Base-by-base conservation (phyloP, 192 early-diverging fungal genomes). In the Backusella luteola region DNA sequence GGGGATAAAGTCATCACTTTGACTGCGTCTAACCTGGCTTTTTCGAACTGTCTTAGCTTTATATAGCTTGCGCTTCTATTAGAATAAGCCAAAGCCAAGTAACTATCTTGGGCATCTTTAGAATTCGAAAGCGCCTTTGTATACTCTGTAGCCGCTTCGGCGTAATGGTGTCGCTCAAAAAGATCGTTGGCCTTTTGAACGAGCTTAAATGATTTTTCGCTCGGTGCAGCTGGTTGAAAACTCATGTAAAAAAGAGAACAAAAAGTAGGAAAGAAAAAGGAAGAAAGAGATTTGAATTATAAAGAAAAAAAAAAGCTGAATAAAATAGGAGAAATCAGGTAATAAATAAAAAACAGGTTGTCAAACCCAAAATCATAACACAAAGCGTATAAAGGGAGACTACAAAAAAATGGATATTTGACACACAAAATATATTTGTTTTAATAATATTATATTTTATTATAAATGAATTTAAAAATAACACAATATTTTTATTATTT, bases 141-240 rank as follows among this genome's bases (percentile, higher is more conserved):
- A 34, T 84, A 84, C 39, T 85, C 83, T n/a, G 35, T 67, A 67
- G 84, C 84, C 3, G 90, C 88, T 0, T 85, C 86, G 46, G 76
- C 71, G 76, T 90, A 88, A 29, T 76, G 74, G 38, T 89, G 87
- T 21, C 79, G 68, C 66, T 86, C 87, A 69, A 84, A 92, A 34
- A 80, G 83, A 19, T 86, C 84, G 76, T 90, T 92, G 17, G 89
- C 90, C 46, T 75, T 69, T 59, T 29, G 32, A 41, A 77, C 69
- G 17, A 59, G 32, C 39, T 75, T 67, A 41, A 73, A 82, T 38
- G 71, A 69, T 67, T 77, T 77, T 17, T 79, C 76, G 26, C 76
- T 73, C n/a, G 81, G 73, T 8, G 79, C 77, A 12, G 70, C 38
- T 35, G 78, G 81, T 8, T 66, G 42, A 21, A 76, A 66, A 41